Evolutionary conservation across 257 asterid species (phyloP).

Genomic region (Craterostigma plantagineum): DNA sequence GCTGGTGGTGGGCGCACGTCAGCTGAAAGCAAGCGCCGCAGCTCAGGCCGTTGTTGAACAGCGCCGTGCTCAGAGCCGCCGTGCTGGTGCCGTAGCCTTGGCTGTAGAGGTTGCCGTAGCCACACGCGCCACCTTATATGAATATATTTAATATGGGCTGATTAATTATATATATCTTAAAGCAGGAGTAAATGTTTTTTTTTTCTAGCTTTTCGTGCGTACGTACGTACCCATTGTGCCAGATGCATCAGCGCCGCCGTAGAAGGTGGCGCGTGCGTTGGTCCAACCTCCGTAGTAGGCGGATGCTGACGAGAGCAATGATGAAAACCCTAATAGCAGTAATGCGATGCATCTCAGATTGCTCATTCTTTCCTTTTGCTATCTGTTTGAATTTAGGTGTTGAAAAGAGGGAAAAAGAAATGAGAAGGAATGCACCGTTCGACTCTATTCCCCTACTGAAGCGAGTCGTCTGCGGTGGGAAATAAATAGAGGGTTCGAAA

Average conservation of each 20-base stretch:
- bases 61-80: conserved; percentile 35
- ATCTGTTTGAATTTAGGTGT: no score
- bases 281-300: conserved; percentile 23
- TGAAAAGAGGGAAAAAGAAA: no score
- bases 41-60: conserved; percentile 31
- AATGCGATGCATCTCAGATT: no score
- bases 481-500: no score
- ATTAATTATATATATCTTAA: not conserved
- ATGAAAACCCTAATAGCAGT: no score
- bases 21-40: conserved; percentile 34
- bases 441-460: no score
- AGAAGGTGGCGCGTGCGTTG: conserved; percentile 39
- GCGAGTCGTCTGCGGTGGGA: no score
- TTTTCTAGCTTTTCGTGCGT: not conserved
- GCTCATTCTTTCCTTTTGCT: no score
- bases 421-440: no score
- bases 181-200: not conserved
- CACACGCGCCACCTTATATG: conserved; percentile 37
- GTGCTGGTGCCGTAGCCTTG: conserved; percentile 29
- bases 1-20: conserved; percentile 20
- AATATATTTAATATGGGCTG: no score
- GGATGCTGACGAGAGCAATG: not conserved
- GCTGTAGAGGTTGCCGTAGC: conserved; percentile 32
- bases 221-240: conserved; percentile 31
- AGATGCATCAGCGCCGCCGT: conserved; percentile 41